These are phyloP conservation scores for Akanthomyces muscarius DNA, from an alignment of 2,329 filamentous ascomycete species.

Conservation along the genomic window DNA sequence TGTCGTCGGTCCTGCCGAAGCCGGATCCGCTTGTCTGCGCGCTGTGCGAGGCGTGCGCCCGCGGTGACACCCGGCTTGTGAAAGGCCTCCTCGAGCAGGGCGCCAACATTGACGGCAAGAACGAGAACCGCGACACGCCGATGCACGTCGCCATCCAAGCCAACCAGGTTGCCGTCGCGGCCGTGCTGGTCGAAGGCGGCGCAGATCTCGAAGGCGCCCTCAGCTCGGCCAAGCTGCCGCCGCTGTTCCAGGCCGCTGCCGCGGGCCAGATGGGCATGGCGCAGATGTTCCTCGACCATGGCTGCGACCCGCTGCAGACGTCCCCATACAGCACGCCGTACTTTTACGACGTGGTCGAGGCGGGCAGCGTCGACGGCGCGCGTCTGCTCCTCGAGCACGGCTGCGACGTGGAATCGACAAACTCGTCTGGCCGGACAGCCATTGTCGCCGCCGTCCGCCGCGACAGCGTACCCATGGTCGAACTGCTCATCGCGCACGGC, in stretches of 20 bases:
- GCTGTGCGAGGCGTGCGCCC: conserved; percentile 20
- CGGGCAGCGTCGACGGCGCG: conserved; percentile 4
- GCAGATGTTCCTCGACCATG: conserved; percentile 7
- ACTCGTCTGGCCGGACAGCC: not conserved
- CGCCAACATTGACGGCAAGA: conserved; percentile 25
- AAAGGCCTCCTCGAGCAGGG: conserved; percentile 23
- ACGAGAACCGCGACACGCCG: conserved; percentile 23
- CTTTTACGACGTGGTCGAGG: conserved; percentile 16
- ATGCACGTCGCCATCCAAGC: conserved; percentile 24
- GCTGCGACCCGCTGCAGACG: conserved; percentile 7
- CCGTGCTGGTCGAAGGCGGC: conserved; percentile 25
- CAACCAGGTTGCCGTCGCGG: conserved; percentile 23
- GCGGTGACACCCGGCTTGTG: conserved; percentile 23
- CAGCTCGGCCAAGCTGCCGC: conserved; percentile 20
- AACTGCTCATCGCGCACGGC: conserved; percentile 5
- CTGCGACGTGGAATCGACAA: conserved; percentile 2
- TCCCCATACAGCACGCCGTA: conserved; percentile 7
- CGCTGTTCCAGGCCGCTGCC: conserved; percentile 22
- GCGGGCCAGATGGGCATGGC: conserved; percentile 16
- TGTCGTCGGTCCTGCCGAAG: conserved; percentile 10
- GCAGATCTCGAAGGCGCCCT: conserved; percentile 21
- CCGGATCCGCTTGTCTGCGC: conserved; percentile 6
- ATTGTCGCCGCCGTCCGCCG: conserved; percentile 10
- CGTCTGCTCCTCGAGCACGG: conserved; percentile 16
- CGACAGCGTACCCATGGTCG: conserved; percentile 4